phyloP scores from a whole-genome alignment of 2,329 filamentous ascomycete species.

The Fusarium paranaense region DNA sequence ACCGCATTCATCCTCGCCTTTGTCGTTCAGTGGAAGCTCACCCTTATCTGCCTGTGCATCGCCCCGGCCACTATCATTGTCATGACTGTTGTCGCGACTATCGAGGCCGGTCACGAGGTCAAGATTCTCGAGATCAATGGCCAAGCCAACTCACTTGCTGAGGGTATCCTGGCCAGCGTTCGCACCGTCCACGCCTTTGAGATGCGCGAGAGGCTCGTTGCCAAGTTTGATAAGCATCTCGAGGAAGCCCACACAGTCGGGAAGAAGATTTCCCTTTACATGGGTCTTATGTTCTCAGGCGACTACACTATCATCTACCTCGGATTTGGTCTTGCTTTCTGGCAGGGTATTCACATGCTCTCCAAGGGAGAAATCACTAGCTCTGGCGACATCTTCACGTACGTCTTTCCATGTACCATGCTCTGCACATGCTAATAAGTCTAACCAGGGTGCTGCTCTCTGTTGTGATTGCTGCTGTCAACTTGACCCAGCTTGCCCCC shows the following conservation, averaged over 20 bases:
- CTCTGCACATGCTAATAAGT: neutral
- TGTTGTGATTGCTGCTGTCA: slow-evolving; percentile 52
- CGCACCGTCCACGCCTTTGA: slow-evolving; percentile 58
- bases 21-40: slow-evolving; percentile 57
- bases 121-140: slow-evolving; percentile 51
- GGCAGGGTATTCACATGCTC: slow-evolving; percentile 57
- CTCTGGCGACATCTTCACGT: slow-evolving; percentile 55
- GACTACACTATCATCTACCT: slow-evolving; percentile 57
- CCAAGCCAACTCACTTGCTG: slow-evolving; percentile 51
- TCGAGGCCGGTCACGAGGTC: slow-evolving; percentile 47
- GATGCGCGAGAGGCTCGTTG: slow-evolving; percentile 52
- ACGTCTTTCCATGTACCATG: neutral
- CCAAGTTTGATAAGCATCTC: slow-evolving; percentile 54
- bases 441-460: slow-evolving; percentile 51
- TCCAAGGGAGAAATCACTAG: slow-evolving; percentile 51
- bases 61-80: slow-evolving; percentile 47
- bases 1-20: slow-evolving; percentile 55
- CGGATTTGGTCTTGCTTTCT: slow-evolving; percentile 58
- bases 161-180: slow-evolving; percentile 52
- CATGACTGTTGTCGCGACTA: slow-evolving; percentile 48
- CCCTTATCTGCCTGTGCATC: slow-evolving; percentile 53
- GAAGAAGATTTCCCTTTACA: slow-evolving; percentile 52
- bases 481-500: slow-evolving; percentile 52
- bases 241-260: slow-evolving; percentile 51
- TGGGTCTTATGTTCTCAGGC: slow-evolving; percentile 53